Evolutionary conservation across 768 basidiomycete genomes (phyloP), one percentile per base, ranked within the genome.

Genomic region (Amyloporia xantha): DNA sequence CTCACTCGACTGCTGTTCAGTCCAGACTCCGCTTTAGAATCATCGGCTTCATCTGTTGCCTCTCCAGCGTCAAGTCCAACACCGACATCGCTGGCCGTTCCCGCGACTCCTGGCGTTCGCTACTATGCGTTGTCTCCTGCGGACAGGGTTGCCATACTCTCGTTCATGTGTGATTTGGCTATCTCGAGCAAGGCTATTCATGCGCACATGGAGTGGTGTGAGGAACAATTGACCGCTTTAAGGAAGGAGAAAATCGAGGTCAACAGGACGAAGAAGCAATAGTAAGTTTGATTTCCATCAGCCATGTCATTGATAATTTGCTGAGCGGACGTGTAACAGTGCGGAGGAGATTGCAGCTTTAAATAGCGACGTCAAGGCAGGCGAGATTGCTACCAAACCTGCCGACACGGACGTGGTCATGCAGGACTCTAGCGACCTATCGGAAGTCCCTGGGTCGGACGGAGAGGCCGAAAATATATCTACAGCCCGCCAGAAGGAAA

Each of bases 211-310:
- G 96, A 99, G 59, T 77, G 81, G 39, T 91, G 89, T 59, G 92
- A 94, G 60, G 79, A 87, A 57, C 84, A 87, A 54, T 66, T 99
- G 53, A 98, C 96, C 7, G 90, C 93, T 23, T 72, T 96, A 27
- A 71, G 96, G 54, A 99, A 98, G 68, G 91, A 95, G 66, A 89
- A 94, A 66, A 92, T 94, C 26, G 96, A 98, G 54, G 82, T 93
- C 52, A 96, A 96, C 68, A 78, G 94, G 51, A 73, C 84, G 59
- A 86, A 86, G 69, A 94, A 91, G 66, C 82, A 86, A 62, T 76
- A 83, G 94, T 95, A 65, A 70, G 92, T 78, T 7, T 17, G n/a
- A n/a, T n/a, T n/a, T n/a, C n/a, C n/a, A 40, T 44, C 46, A 47
- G 37, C 15, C 23, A 15, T 49, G 27, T 50, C 7, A 12, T 21